Conservation (phyloP, 768 basidiomycete species). For the Holtermanniella nyarrowii region DNA sequence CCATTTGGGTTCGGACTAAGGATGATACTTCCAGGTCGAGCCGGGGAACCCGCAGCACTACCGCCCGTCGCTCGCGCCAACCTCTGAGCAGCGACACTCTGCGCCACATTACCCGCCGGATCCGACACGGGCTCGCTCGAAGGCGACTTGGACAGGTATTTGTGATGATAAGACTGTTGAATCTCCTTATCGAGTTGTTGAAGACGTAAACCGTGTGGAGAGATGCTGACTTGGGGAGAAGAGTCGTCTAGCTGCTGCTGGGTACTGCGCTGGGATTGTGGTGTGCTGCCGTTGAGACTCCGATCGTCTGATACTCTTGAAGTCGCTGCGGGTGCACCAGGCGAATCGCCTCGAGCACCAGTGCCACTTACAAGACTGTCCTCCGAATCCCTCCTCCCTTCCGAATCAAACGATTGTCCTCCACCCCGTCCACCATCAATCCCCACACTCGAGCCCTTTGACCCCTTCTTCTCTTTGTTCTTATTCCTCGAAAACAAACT, state of each 20-base stretch:
- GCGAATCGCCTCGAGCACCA: conserved; percentile 15
- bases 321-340: no score
- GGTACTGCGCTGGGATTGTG: background rate
- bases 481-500: conserved; percentile 57
- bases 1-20: conserved; percentile 51
- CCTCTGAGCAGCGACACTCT: conserved; percentile 40
- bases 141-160: conserved; percentile 75
- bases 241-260: conserved; percentile 22
- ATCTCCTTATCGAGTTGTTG: conserved; percentile 83
- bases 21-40: conserved; percentile 38
- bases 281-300: no score
- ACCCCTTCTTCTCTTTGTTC: conserved; percentile 64
- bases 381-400: conserved; percentile 26
- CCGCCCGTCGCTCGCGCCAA: conserved; percentile 13
- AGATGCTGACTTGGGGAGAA: conserved; percentile 46
- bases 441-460: conserved; percentile 42
- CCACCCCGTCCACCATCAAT: background rate
- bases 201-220: conserved; percentile 55
- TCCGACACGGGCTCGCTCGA: conserved; percentile 55
- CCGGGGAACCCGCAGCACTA: background rate
- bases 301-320: conserved; percentile 16
- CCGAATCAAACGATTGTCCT: conserved; percentile 3
- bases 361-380: conserved; percentile 31
- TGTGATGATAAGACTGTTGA: conserved; percentile 70
- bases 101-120: conserved; percentile 60